Conservation (phyloP, 441 rosid genomes). For the Pelargonium cotyledonis region DNA sequence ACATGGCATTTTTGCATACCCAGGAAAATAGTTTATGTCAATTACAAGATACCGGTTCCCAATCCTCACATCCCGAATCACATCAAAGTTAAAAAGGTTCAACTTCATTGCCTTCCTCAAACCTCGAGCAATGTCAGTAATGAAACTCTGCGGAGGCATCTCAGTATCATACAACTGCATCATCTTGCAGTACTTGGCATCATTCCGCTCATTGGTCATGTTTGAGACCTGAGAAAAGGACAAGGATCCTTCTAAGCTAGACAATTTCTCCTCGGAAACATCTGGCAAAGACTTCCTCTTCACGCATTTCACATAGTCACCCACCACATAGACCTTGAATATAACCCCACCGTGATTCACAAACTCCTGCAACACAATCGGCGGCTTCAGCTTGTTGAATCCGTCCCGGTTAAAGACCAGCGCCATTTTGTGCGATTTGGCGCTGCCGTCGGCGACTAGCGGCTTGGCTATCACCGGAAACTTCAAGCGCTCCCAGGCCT, state of each 20-base stretch:
- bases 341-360: constrained; percentile 76
- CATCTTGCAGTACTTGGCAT: constrained; percentile 29
- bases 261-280: constrained; percentile 45
- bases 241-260: constrained; percentile 31
- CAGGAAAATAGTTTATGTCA: constrained; percentile 74
- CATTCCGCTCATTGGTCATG: constrained; percentile 27
- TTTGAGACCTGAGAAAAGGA: constrained; percentile 45
- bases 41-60: constrained; percentile 49
- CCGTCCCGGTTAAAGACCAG: constrained; percentile 53
- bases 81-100: constrained; percentile 59
- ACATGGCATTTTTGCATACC: constrained; percentile 65
- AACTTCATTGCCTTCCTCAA: constrained; percentile 46
- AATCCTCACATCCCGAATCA: constrained; percentile 50
- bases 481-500: constrained; percentile 36
- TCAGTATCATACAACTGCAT: constrained; percentile 37
- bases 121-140: constrained; percentile 36
- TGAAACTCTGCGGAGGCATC: constrained; percentile 43
- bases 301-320: constrained; percentile 56
- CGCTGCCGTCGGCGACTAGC: constrained; percentile 61
- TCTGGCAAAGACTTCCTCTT: constrained; percentile 65
- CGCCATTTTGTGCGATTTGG: constrained; percentile 58
- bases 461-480: constrained; percentile 73
- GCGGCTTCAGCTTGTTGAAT: constrained; percentile 50
- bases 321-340: constrained; percentile 65
- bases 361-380: constrained; percentile 66